Evolutionary conservation across 257 asterid genomes (phyloP), one percentile per base, ranked within the genome.

Genomic region (Echites panduratus): DNA sequence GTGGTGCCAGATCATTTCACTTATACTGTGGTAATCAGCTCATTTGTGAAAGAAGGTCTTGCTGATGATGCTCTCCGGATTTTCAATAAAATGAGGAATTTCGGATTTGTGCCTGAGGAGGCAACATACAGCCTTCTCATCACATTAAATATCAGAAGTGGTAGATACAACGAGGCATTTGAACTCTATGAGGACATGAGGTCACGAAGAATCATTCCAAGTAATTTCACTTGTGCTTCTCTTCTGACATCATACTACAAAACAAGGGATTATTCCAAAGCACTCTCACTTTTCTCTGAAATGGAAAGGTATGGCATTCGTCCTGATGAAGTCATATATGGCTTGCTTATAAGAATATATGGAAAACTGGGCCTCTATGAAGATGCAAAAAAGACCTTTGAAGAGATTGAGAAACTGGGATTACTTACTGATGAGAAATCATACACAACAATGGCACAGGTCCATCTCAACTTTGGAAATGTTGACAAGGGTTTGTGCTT

Each of bases 201-300:
- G 82, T 84, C 87, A 45, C 85, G 44, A 5, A 86, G 88, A 79
- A 80, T 88, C 59, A 75, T 88, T 66, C 99, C 99, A 7, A 88
- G 99, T 79, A 86, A 88, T 78, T 94, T 88, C 64, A 91, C 99
- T 0, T 94, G 99, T 83, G 97, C 99, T 58, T 94, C 99, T 4
- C 97, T 94, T 76, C 82, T 94, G 77, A 84, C 97, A 24, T 73
- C 92, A 77, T 86, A 85, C 85, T 88, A 84, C 74, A 86, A 88
- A 81, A 84, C 77, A 24, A 89, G 89, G 76, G 95, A 89, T 78
- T 94, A 91, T 84, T 69, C 93, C 65, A 90, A 81, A 82, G 97
- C 99, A 75, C 91, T 88, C 78, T 85, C 95, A 3, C 93, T 94
- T 72, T 94, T 94, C 80, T 78, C 85, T 73, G 99, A 94, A 80